A percentile compares a stretch with the other conserved stretches of the same genome.
Conservation (phyloP, 192 early-diverging fungal species). For the Podila horticola region DNA sequence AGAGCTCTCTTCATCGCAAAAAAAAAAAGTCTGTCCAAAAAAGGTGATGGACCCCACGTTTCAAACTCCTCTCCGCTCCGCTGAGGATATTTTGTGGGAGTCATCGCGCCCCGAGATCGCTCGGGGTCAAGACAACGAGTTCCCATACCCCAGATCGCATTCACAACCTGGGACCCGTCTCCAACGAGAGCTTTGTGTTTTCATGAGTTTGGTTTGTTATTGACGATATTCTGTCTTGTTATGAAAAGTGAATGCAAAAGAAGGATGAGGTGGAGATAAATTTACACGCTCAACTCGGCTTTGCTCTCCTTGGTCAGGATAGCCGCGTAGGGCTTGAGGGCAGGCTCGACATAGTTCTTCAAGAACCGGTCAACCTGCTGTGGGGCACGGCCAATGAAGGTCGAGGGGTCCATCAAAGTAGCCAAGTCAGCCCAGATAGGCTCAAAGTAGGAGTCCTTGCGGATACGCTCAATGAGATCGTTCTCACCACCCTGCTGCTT, state of each 20-base stretch:
- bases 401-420: constrained; percentile 83
- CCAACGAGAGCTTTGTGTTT: too few species aligned
- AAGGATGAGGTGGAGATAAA: background rate
- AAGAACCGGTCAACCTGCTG: constrained; percentile 93
- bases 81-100: too few species aligned
- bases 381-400: constrained; percentile 95
- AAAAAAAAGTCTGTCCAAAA: too few species aligned
- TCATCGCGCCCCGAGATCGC: too few species aligned
- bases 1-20: too few species aligned
- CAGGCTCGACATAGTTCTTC: constrained; percentile 80
- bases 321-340: constrained; percentile 79
- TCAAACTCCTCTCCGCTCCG: too few species aligned
- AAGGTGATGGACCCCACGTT: too few species aligned
- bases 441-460: constrained; percentile 85
- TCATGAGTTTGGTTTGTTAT: too few species aligned
- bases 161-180: too few species aligned
- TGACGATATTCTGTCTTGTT: too few species aligned
- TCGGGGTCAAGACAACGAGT: too few species aligned
- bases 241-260: background rate
- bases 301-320: constrained; percentile 69
- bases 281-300: constrained; percentile 82
- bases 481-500: constrained; percentile 95
- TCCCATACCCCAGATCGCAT: too few species aligned
- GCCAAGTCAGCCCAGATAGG: constrained; percentile 85
- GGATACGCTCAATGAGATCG: constrained; percentile 93